Conservation (phyloP, 805 yeast species). For the Hanseniaspora thailandica region DNA sequence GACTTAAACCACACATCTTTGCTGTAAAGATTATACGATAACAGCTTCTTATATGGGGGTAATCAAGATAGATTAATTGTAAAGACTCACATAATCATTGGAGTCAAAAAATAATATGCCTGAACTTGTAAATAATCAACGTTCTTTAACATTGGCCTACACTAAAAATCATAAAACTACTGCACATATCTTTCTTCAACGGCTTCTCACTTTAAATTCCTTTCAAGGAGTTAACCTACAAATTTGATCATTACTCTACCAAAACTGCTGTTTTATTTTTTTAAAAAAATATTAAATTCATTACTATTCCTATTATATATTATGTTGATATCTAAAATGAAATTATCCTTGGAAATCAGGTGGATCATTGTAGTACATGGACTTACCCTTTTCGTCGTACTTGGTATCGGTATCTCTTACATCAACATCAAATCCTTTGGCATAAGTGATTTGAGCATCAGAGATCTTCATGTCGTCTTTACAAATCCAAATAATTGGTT, state of each 20-base stretch:
- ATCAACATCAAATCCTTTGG: conserved; percentile 40
- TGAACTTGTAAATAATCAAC: too few species aligned
- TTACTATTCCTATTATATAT: neutral
- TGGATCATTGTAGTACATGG: conserved; percentile 50
- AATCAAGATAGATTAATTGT: too few species aligned
- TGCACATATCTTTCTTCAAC: too few species aligned
- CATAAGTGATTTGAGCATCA: conserved; percentile 43
- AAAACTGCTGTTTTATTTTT: neutral
- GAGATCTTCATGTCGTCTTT: conserved; percentile 59
- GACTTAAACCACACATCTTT: neutral
- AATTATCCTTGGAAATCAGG: conserved; percentile 44
- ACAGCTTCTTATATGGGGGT: too few species aligned
- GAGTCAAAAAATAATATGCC: too few species aligned
- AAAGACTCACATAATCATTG: too few species aligned
- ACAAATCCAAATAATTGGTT: conserved; percentile 61
- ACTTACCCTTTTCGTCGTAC: conserved; percentile 46
- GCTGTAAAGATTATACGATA: neutral
- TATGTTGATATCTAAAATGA: neutral
- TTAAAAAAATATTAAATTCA: neutral
- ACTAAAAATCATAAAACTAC: too few species aligned
- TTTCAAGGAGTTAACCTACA: too few species aligned
- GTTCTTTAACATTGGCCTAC: too few species aligned
- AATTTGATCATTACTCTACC: too few species aligned
- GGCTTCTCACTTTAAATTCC: too few species aligned
- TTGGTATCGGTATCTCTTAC: conserved; percentile 48